Percentiles rank a stretch among this genome's conserved stretches.
phyloP scores from a whole-genome alignment of 768 basidiomycete species.

The Lyophyllum semitale region DNA sequence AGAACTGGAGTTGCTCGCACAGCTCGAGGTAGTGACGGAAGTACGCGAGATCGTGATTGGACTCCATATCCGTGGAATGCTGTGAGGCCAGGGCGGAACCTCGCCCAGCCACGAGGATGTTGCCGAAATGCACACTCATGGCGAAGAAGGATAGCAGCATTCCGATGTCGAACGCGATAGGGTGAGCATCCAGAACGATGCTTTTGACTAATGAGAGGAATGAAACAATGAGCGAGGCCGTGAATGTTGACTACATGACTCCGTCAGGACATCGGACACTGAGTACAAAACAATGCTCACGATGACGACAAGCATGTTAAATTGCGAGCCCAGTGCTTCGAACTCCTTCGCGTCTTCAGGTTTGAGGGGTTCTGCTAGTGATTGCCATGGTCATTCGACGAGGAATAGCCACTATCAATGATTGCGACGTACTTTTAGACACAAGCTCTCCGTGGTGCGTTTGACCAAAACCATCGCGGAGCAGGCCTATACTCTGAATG shows the following conservation, averaged over 20 bases:
- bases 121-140: constrained; percentile 30
- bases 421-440: not conserved
- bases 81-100: constrained; percentile 26
- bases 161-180: constrained; percentile 27
- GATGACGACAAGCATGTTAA: constrained; percentile 29
- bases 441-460: not conserved
- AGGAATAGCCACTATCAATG: not conserved
- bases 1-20: constrained; percentile 34
- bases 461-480: constrained; percentile 21
- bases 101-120: constrained; percentile 30
- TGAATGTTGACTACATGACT: constrained; percentile 29
- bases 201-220: constrained; percentile 26
- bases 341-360: constrained; percentile 10
- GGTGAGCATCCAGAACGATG: constrained; percentile 20
- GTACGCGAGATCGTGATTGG: constrained; percentile 18
- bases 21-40: constrained; percentile 28
- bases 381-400: not conserved
- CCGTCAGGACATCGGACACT: not conserved
- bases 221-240: constrained; percentile 27
- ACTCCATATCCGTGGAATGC: constrained; percentile 6
- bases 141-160: constrained; percentile 33
- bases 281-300: constrained; percentile 14
- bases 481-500: constrained; percentile 24
- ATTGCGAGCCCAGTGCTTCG: constrained; percentile 24
- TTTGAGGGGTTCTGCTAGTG: not conserved